Conservation (phyloP, 305 asterid species). For the Caryopteris hybrid region DNA sequence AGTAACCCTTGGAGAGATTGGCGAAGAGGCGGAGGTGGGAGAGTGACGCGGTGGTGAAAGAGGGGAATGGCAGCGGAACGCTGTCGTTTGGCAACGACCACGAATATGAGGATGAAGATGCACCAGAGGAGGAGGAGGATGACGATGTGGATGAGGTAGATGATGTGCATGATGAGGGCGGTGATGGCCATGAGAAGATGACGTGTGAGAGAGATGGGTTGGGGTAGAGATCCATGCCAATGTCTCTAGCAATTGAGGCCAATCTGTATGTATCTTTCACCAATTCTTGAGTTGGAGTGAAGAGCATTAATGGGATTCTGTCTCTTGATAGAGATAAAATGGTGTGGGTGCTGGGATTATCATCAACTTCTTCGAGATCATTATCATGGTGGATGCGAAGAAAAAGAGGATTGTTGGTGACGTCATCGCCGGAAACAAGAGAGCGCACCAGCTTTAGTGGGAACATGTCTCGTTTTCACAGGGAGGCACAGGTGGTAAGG, state of each 20-base stretch:
- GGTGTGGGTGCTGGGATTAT: background rate
- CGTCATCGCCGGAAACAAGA: constrained; percentile 36
- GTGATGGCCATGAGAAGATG: constrained; percentile 55
- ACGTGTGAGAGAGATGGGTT: constrained; percentile 64
- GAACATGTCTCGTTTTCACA: constrained; percentile 28
- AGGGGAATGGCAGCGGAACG: constrained; percentile 64
- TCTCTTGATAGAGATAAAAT: constrained; percentile 16
- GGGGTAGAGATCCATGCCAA: constrained; percentile 64
- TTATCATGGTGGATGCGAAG: constrained; percentile 28
- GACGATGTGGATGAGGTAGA: constrained; percentile 20
- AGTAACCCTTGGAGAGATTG: constrained; percentile 42
- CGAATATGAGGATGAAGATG: constrained; percentile 18
- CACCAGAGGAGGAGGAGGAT: background rate
- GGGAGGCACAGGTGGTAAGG: constrained; percentile 7
- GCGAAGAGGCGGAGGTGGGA: constrained; percentile 59
- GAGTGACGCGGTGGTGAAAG: constrained; percentile 47
- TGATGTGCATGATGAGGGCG: constrained; percentile 10
- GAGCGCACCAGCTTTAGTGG: constrained; percentile 42
- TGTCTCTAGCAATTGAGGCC: constrained; percentile 45
- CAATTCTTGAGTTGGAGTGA: constrained; percentile 48
- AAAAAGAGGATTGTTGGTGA: constrained; percentile 33
- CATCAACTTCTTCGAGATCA: constrained; percentile 2
- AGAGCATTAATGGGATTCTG: constrained; percentile 43
- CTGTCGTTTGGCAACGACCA: constrained; percentile 39
- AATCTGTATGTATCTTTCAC: constrained; percentile 48